These are phyloP conservation scores for Aspergillus nomiae DNA, from an alignment of 2,329 filamentous ascomycete genomes.

Conservation along the genomic window DNA sequence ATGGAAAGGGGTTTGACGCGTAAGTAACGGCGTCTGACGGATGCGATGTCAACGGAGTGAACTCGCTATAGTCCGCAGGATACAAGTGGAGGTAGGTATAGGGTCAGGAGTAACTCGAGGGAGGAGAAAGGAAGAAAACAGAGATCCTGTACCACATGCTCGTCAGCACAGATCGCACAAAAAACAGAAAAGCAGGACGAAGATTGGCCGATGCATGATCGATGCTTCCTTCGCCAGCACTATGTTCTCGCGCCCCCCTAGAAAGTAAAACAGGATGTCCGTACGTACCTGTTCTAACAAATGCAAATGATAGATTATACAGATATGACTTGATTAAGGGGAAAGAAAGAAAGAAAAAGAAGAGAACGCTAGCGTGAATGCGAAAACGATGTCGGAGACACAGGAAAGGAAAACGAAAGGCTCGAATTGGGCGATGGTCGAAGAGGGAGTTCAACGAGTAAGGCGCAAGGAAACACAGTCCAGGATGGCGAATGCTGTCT, in stretches of 20 bases:
- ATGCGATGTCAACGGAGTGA: conserved; percentile 13
- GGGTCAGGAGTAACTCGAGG: conserved; percentile 22
- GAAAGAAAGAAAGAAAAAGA: conserved; percentile 19
- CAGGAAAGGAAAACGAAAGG: conserved; percentile 32
- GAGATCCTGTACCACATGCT: conserved; percentile 25
- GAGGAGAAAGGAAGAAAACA: conserved; percentile 21
- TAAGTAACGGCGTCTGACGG: conserved; percentile 22
- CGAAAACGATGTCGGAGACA: conserved; percentile 25
- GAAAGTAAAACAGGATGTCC: conserved; percentile 2
- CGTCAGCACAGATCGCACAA: conserved; percentile 29
- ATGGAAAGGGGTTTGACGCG: conserved; percentile 22
- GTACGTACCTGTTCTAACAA: conserved; percentile 37
- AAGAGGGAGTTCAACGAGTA: conserved; percentile 28
- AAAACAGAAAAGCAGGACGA: conserved; percentile 14
- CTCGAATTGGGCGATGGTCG: conserved; percentile 28
- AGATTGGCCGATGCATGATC: conserved; percentile 17
- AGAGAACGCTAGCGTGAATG: conserved; percentile 22
- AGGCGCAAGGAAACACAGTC: conserved; percentile 29
- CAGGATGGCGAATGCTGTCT: conserved; percentile 29
- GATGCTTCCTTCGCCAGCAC: conserved; percentile 9
- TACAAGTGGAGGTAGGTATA: conserved; percentile 13
- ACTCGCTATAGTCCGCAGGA: conserved; percentile 11
- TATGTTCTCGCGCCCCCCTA: conserved; percentile 6
- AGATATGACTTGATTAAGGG: conserved; percentile 27
- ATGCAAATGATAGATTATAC: conserved; percentile 32